Evolutionary conservation across 2,329 filamentous ascomycete species (phyloP).

Genomic region (Plectosphaerella sp.): DNA sequence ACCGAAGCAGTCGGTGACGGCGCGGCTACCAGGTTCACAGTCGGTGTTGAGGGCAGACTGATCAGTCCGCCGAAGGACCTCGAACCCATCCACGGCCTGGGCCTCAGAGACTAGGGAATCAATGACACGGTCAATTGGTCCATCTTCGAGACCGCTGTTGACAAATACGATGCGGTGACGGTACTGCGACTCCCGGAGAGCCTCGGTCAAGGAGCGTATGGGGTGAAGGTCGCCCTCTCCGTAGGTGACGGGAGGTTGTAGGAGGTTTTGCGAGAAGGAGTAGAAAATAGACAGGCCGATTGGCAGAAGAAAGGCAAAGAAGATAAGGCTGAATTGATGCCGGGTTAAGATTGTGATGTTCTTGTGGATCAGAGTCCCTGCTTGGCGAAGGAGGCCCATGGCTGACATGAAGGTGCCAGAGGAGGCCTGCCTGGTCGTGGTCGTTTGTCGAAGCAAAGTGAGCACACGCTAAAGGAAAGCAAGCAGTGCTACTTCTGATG

Average conservation of each 20-base stretch:
- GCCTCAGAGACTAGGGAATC: constrained; percentile 37
- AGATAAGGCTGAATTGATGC: constrained; percentile 44
- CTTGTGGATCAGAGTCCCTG: constrained; percentile 57
- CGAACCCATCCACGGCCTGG: constrained; percentile 13
- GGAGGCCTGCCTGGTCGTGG: no score
- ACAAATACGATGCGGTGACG: constrained; percentile 73
- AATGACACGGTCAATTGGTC: constrained; percentile 70
- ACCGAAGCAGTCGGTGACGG: constrained; percentile 67
- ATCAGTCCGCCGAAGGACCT: constrained; percentile 14
- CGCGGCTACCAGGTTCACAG: constrained; percentile 58
- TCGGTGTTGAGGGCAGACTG: constrained; percentile 27
- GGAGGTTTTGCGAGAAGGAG: constrained; percentile 75
- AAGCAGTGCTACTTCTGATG: no score
- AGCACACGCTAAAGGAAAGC: no score
- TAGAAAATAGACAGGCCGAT: constrained; percentile 55
- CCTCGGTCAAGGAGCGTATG: constrained; percentile 51
- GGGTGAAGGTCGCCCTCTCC: constrained; percentile 63
- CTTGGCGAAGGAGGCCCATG: constrained; percentile 37
- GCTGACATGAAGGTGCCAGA: neutral
- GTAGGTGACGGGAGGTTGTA: constrained; percentile 70
- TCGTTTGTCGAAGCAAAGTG: no score
- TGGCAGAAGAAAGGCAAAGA: constrained; percentile 57
- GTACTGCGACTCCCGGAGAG: neutral
- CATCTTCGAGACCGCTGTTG: constrained; percentile 65
- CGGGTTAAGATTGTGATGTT: constrained; percentile 58